Base-by-base conservation (phyloP, 495 filamentous ascomycete genomes). In the Penicillium nucicola region DNA sequence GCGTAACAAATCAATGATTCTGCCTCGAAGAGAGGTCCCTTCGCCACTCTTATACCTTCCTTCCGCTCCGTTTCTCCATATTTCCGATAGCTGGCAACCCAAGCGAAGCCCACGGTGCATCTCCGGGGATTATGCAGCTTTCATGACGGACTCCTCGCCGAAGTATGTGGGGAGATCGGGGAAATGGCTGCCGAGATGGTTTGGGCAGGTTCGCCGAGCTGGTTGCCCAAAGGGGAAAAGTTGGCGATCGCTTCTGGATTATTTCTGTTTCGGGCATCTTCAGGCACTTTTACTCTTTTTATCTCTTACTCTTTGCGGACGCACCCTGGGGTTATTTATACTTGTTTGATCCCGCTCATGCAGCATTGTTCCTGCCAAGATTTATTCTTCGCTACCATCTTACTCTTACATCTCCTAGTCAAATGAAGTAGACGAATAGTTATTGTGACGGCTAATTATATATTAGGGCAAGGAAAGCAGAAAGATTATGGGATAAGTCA, bases 201-300 rank as follows among this genome's bases (percentile, higher is more conserved):
- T 14, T 7, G 44, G 50, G 54, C 43, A 61, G 15, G 38, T 54
- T 41, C 43, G 34, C 58, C 58, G 58, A 52, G 34, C 2, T 9
- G 14, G 11, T 12, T 13, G 43, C 42, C 53, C 22, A 3, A 54
- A 43, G 10, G 13, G 42, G 50, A 42, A 49, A 52, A 45, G 42
- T 18, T 42, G 35, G 38, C 47, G 47, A 14, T 32, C n/a, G 4
- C 5, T 44, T 40, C 28, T 25, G 14, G 45, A 49, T 45, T 1
- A n/a, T 19, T 52, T 14, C 43, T 32, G 22, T 8, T 25, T 35
- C 18, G 12, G 30, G 42, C 15, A 42, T 15, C 11, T 42, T 18
- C 18, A 41, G 33, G 42, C 36, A 25, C 32, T 34, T 35, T 42
- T 42, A 42, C 37, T 53, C 17, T 48, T 48, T 31, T n/a, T n/a